Evolutionary conservation across 768 basidiomycete genomes (phyloP), one percentile per base, ranked within the genome.

Genomic region (Imleria badia): DNA sequence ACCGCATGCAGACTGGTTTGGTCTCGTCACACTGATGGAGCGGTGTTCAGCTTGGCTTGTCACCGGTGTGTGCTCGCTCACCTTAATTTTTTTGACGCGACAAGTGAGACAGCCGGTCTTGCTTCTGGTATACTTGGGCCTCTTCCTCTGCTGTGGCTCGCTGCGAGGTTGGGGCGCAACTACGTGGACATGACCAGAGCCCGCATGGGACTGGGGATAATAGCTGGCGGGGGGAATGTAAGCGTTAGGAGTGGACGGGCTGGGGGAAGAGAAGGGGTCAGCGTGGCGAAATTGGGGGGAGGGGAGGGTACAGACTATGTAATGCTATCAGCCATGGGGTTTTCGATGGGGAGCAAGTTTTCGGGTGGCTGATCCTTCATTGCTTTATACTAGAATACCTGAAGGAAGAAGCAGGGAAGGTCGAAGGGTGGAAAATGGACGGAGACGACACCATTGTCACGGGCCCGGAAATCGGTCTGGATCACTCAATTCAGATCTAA

Each of bases 51-150:
- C 5, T 3, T 13, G 20, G 14, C 51, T 38, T 35, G 42, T 40
- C 34, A 20, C 54, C n/a, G 38, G 43, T 3, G 52, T n/a, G 39
- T 51, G 51, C 14, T 34, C 51, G 67, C 80, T 50, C 59, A 90
- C 91, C 82, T 97, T 97, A 66, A 98, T 92, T 79, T 96, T 91
- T 79, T 95, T 94, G 58, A 85, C 83, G 63, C 94, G 82, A 80
- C 94, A 98, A 40, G 91, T 94, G 68, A 96, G 75, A 69, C 94
- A 98, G 22, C 94, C 94, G 1, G 93, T 94, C 76, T 96, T 94
- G 73, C 90, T 92, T 63, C 94, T 83, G 58, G 91, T 93, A 64
- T 95, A 95, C 78, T 97, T 97, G 45, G 91, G 91, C 34, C 91
- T 86, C 69, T 91, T 91, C 55, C 90, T 81, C 63, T 78, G 75